Evolutionary conservation across 2,329 filamentous ascomycete genomes (phyloP), one percentile per base, ranked within the genome.

Genomic region (Chaetomium strumarium): DNA sequence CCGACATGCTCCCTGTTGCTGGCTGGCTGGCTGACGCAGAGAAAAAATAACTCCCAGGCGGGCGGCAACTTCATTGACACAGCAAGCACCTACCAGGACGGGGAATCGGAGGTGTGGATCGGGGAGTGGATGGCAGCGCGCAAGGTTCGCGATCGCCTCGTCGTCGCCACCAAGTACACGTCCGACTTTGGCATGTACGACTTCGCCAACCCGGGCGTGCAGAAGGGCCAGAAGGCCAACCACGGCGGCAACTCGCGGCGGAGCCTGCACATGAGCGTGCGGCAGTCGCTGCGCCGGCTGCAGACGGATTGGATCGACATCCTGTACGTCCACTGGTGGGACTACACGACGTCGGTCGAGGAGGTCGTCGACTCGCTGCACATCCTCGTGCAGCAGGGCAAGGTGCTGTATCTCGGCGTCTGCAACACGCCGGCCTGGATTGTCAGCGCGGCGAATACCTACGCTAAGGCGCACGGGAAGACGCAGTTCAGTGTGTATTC

Each of bases 41-140:
- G 24, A 24, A 24, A 24, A 4, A 34, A n/a, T n/a, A n/a, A n/a
- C n/a, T n/a, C 2, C 6, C 42, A 36, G 12, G 58, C 74, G 0
- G 83, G 83, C 4, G 83, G 84, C 13, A 86, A 86, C 68, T 85
- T 86, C 65, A 83, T 86, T 63, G 84, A 87, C 65, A 85, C 81
- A 0, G 67, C 78, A 59, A 80, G 77, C 67, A 73, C 72, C 58
- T 84, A 84, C 66, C 77, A 83, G 60, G 60, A 75, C 53, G 79
- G 78, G 48, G 67, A 84, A 60, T 82, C 78, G 0, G 80, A 84
- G 57, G 60, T 52, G 12, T 80, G 75, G 74, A 62, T 84, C 16
- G 80, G 80, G 16, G 77, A 82, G 58, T 84, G 78, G 77, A 75
- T 81, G 70, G 49, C 63, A 0, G 47, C 60, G 2, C 72, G 74